These are phyloP conservation scores for Aegilops umbellulata DNA, from an alignment of 176 grass and related monocot species.

Conservation along the genomic window DNA sequence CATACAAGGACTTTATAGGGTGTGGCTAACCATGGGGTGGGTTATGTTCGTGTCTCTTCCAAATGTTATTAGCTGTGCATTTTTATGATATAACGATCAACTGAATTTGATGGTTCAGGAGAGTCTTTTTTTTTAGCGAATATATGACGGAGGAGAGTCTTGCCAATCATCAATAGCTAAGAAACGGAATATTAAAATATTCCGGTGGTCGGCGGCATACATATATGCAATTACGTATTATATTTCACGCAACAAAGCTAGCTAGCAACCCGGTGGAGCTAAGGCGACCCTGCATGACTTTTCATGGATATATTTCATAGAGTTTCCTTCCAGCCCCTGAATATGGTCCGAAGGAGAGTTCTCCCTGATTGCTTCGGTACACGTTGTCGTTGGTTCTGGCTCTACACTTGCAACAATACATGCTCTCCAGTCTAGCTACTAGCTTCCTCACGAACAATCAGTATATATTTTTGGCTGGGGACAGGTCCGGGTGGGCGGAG, in stretches of 20 bases:
- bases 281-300: not conserved
- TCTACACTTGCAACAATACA: too few species aligned
- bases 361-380: not conserved
- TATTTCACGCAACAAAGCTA: not conserved
- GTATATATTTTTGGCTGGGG: not conserved
- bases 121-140: too few species aligned
- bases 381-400: not conserved
- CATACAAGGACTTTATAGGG: too few species aligned
- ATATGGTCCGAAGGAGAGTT: not conserved
- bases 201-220: not conserved
- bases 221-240: too few species aligned
- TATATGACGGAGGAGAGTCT: not conserved
- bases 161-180: not conserved
- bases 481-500: not conserved
- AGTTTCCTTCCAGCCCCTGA: not conserved
- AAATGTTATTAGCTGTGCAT: not conserved
- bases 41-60: too few species aligned
- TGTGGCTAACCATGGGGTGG: too few species aligned
- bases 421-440: too few species aligned
- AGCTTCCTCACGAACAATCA: too few species aligned
- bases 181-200: not conserved
- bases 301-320: not conserved
- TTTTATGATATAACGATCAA: too few species aligned
- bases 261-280: not conserved
- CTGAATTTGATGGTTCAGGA: not conserved